Evolutionary conservation across 129 eudicot species (phyloP).

Genomic region (Centaurea solstitialis): DNA sequence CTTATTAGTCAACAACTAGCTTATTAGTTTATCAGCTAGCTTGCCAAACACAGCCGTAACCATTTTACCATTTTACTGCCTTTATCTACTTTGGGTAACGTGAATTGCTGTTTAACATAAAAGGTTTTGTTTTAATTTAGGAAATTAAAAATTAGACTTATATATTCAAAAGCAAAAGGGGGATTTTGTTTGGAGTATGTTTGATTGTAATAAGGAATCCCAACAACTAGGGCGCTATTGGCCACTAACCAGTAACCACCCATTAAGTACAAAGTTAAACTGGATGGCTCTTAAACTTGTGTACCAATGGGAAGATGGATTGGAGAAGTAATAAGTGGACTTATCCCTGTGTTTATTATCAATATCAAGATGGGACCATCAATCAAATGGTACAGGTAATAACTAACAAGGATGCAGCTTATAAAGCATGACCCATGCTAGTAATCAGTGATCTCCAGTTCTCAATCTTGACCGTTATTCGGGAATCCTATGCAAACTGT

Average conservation of each 20-base stretch:
- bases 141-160: not conserved
- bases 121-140: not conserved
- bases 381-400: conserved; percentile 21
- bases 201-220: not conserved
- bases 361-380: conserved; percentile 22
- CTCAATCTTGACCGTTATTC: conserved; percentile 14
- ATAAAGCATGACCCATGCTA: conserved; percentile 25
- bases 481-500: conserved; percentile 36
- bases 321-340: conserved; percentile 22
- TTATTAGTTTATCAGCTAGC: too few species aligned
- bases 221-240: not conserved
- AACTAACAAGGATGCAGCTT: conserved; percentile 27
- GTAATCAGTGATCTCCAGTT: not conserved
- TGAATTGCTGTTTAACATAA: not conserved
- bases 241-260: not conserved
- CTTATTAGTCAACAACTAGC: too few species aligned
- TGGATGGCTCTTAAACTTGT: conserved; percentile 15
- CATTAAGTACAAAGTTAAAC: conserved; percentile 20
- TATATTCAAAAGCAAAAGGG: not conserved
- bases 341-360: conserved; percentile 17
- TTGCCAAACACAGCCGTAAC: too few species aligned
- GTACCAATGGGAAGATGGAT: conserved; percentile 19
- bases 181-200: not conserved
- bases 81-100: not conserved
- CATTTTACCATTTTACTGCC: not conserved